Base-by-base conservation (phyloP, 495 filamentous ascomycete species). In the Neurospora sp. region DNA sequence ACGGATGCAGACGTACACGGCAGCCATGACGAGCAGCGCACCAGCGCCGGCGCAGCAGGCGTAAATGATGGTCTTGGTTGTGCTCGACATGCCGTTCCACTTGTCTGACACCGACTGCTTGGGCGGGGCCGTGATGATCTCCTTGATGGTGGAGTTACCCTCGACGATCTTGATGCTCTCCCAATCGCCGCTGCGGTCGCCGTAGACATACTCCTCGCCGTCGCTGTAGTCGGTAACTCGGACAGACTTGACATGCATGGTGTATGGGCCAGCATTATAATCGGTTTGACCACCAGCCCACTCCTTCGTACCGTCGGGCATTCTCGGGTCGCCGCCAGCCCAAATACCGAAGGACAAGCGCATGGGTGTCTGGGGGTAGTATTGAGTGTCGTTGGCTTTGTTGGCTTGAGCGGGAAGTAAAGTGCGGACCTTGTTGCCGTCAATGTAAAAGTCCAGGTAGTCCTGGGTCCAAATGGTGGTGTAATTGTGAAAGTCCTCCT, bases 281-380 rank as follows among this genome's bases (percentile, higher is more conserved):
- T 94, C 87, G 37, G 91, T 92, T 71, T 82, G 73, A 71, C 94
- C 94, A 68, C 93, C 93, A 74, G 94, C 93, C 94, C 94, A 97
- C 68, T 92, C 83, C 61, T 86, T 82, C 1, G 82, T 84, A 8
- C 86, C 86, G 12, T 79, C 14, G 14, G 85, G 75, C 74, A 91
- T 88, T 37, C 82, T 83, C 0, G 90, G 83, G 76, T 96, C 93
- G 72, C 94, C 94, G 71, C 93, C 94, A 73, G 92, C 92, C 94
- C 94, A 97, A 74, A 90, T 90, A 42, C 94, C 94, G 68, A 96
- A 82, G 74, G 90, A 92, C 70, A 97, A 83, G 80, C 89, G 90
- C 92, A 93, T 93, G 12, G 94, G 94, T 0, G 94, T 93, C 77
- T 97, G 93, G 4, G 94, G 94, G 76, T 91, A 97, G 78, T 84